Conservation (phyloP, 2,329 filamentous ascomycete species). For the Neobulgaria alba region DNA sequence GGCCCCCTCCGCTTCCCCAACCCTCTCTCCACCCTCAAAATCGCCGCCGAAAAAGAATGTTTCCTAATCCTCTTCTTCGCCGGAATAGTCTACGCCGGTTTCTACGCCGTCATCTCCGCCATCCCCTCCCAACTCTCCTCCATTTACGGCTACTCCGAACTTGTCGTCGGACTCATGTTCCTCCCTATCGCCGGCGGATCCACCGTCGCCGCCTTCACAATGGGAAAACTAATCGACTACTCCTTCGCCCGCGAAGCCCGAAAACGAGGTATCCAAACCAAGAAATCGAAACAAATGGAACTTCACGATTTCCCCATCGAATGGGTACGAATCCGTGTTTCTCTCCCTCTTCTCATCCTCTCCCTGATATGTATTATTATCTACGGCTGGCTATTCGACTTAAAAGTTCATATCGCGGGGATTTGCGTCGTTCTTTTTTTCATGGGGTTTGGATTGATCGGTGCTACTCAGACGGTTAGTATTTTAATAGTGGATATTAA, state of each 20-base stretch:
- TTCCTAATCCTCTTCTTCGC: conserved; percentile 6
- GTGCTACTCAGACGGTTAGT: conserved; percentile 12
- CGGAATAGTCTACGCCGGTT: conserved; percentile 5
- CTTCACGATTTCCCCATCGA: conserved; percentile 5
- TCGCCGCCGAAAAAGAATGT: conserved; percentile 10
- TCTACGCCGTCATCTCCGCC: conserved; percentile 3
- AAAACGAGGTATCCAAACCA: conserved; percentile 1
- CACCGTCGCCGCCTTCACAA: conserved; percentile 33
- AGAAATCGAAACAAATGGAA: neutral
- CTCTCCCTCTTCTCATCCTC: neutral
- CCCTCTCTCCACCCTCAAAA: neutral
- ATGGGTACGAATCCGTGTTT: conserved; percentile 2
- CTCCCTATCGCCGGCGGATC: conserved; percentile 37
- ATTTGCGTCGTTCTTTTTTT: conserved; percentile 7
- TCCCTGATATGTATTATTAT: neutral
- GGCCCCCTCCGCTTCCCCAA: neutral
- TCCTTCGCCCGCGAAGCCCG: conserved; percentile 49
- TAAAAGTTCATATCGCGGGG: neutral
- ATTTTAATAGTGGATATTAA: conserved; percentile 8
- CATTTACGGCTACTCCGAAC: conserved; percentile 4
- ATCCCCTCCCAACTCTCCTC: conserved; percentile 5
- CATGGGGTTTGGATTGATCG: conserved; percentile 14
- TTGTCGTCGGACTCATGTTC: conserved; percentile 8
- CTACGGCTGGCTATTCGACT: conserved; percentile 4
- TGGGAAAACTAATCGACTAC: conserved; percentile 51